Percentiles rank a stretch among this genome's conserved stretches.
Conservation (phyloP, 2,329 filamentous ascomycete genomes). For the Claviceps arundinis region DNA sequence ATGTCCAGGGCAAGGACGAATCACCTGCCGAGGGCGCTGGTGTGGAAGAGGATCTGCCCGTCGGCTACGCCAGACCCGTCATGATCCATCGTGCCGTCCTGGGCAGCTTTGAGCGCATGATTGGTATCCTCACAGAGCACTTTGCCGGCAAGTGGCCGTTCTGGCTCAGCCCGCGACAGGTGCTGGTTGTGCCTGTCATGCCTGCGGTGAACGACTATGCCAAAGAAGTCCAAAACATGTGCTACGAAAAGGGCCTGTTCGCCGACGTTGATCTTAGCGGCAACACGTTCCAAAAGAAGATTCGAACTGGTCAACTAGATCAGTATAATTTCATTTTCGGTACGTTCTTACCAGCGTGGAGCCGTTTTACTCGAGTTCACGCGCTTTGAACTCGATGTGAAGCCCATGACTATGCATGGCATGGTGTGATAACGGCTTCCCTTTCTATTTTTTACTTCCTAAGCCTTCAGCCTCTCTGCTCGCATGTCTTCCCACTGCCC, state of each 20-base stretch:
- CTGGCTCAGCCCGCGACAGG: constrained; percentile 75
- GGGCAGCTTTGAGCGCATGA: constrained; percentile 53
- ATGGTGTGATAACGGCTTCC: background rate
- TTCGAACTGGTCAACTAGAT: constrained; percentile 64
- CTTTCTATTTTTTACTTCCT: background rate
- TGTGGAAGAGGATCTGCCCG: constrained; percentile 38
- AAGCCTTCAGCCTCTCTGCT: background rate
- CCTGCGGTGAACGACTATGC: constrained; percentile 71
- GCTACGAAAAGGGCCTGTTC: constrained; percentile 55
- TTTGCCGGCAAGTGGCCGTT: constrained; percentile 83
- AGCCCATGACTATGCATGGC: background rate
- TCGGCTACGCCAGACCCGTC: constrained; percentile 65
- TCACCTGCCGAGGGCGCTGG: constrained; percentile 27
- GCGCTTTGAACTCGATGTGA: background rate
- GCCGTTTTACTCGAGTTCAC: background rate
- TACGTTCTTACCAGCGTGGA: constrained; percentile 21
- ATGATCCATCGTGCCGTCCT: constrained; percentile 78
- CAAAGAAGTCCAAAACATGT: constrained; percentile 55
- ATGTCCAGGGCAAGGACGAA: constrained; percentile 39
- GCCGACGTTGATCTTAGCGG: constrained; percentile 45
- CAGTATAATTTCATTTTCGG: constrained; percentile 78
- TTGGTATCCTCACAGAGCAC: constrained; percentile 71
- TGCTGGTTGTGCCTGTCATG: constrained; percentile 48
- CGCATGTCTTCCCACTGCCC: background rate
- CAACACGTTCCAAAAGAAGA: constrained; percentile 84